Evolutionary conservation across 73 alveolate genomes (phyloP).

Genomic region (Paramecium pentaurelia): DNA sequence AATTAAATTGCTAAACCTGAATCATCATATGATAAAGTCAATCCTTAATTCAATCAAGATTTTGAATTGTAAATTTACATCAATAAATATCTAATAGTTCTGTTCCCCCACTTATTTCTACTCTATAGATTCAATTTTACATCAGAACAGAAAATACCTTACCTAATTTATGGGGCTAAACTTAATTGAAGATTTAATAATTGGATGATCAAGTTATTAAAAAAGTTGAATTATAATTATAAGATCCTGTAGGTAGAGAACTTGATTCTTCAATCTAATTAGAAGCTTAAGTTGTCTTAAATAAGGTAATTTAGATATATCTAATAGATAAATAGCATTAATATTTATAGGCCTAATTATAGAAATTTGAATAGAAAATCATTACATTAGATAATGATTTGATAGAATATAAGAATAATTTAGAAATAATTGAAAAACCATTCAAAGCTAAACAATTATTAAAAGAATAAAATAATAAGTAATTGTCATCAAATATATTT

Average conservation of each 20-base stretch:
- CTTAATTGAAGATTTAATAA: not conserved
- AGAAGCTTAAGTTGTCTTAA: slow-evolving; percentile 6
- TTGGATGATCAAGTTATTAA: not conserved
- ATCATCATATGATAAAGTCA: not conserved
- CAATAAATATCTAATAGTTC: not conserved
- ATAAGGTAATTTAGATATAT: not conserved
- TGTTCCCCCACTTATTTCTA: not conserved
- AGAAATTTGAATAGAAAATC: slow-evolving; percentile 9
- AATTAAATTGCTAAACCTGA: not conserved
- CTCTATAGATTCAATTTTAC: not conserved
- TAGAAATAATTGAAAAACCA: not conserved
- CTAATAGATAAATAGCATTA: not conserved
- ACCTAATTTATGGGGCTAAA: not conserved
- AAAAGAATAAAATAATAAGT: not conserved
- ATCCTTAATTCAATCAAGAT: slow-evolving; percentile 33
- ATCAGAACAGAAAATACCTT: not conserved
- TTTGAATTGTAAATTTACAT: slow-evolving; percentile 14
- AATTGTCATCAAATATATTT: not conserved
- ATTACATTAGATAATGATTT: not conserved
- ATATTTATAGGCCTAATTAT: not conserved
- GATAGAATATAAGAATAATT: not conserved
- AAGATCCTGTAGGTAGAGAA: slow-evolving; percentile 46
- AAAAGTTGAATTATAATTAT: not conserved
- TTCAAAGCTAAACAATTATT: not conserved
- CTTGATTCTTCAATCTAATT: not conserved